Evolutionary conservation across 1,284 basidiomycete species (phyloP).

Genomic region (Ustilago crameri): DNA sequence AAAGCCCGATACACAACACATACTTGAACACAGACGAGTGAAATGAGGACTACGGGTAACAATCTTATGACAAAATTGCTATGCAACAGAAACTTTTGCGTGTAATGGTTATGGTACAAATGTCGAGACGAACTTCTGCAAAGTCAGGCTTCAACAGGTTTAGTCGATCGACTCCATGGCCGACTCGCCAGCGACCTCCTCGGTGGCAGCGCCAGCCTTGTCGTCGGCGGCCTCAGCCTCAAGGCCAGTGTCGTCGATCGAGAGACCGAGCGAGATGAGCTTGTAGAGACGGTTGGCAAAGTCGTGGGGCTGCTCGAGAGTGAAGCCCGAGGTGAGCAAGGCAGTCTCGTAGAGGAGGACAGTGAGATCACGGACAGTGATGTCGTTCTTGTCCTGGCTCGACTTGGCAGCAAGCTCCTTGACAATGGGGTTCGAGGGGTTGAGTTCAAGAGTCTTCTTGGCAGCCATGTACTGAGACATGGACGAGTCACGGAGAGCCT

Average conservation of each 20-base stretch:
- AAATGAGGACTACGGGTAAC: not conserved
- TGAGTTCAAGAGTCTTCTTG: slow-evolving; percentile 99
- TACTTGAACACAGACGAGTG: not conserved
- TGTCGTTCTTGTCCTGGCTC: slow-evolving; percentile 93
- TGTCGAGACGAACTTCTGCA: too few relatives aligned
- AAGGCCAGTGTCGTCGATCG: slow-evolving; percentile 70
- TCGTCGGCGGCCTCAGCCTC: slow-evolving; percentile 43
- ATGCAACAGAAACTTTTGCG: slow-evolving; percentile 3
- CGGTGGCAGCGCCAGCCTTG: slow-evolving; percentile 43
- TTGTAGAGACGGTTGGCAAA: slow-evolving; percentile 97
- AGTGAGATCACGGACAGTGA: slow-evolving; percentile 92
- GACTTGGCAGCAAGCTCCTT: slow-evolving; percentile 96
- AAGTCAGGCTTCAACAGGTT: too few relatives aligned
- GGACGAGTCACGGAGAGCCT: slow-evolving; percentile 96
- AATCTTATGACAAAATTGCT: slow-evolving; percentile 8
- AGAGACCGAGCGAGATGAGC: slow-evolving; percentile 83
- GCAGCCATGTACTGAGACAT: slow-evolving; percentile 96
- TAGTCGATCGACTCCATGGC: slow-evolving; percentile 68
- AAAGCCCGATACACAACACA: too few relatives aligned
- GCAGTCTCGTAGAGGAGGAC: slow-evolving; percentile 97
- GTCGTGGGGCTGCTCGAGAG: slow-evolving; percentile 91
- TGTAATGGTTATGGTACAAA: slow-evolving; percentile 23
- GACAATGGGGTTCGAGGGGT: slow-evolving; percentile 92
- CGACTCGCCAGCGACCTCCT: slow-evolving; percentile 64
- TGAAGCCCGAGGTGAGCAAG: slow-evolving; percentile 79